These are phyloP conservation scores for Daldinia decipiens DNA, from an alignment of 495 filamentous ascomycete species.

Conservation along the genomic window DNA sequence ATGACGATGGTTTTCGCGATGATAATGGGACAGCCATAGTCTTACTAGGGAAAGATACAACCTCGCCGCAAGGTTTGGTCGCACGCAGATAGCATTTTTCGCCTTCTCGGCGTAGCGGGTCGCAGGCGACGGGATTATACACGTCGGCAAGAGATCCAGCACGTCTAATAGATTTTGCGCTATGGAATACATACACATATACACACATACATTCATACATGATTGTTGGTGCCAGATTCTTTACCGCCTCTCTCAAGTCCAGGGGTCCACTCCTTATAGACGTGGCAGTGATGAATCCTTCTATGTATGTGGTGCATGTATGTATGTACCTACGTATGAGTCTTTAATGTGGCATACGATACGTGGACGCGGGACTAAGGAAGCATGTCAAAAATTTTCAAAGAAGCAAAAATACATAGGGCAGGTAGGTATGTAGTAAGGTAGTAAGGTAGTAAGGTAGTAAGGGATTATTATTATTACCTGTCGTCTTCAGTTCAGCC, in stretches of 20 bases:
- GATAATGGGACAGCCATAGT: constrained; percentile 25
- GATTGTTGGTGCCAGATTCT: not conserved
- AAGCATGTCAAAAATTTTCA: not conserved
- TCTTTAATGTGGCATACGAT: not conserved
- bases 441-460: too few relatives aligned
- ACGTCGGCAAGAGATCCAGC: constrained; percentile 7
- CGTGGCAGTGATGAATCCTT: constrained; percentile 6
- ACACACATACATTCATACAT: constrained; percentile 8
- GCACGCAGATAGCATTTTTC: constrained; percentile 21
- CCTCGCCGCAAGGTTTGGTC: constrained; percentile 37
- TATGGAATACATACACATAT: constrained; percentile 20
- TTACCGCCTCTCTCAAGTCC: not conserved
- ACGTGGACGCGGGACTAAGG: not conserved
- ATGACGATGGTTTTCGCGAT: constrained; percentile 28
- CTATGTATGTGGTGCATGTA: not conserved
- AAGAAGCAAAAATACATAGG: not conserved
- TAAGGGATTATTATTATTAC: too few relatives aligned
- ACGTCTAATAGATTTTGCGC: constrained; percentile 39
- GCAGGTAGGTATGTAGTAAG: too few relatives aligned
- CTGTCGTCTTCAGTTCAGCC: not conserved
- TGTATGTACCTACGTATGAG: not conserved
- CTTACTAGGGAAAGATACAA: constrained; percentile 25
- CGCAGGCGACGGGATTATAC: not conserved
- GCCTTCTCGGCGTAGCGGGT: constrained; percentile 25
- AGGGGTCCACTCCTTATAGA: constrained; percentile 5